A percentile compares a stretch with the other conserved stretches of the same genome.
These are phyloP conservation scores for Rhodamnia argentea DNA, from an alignment of 345 rosid species.

Conservation along the genomic window DNA sequence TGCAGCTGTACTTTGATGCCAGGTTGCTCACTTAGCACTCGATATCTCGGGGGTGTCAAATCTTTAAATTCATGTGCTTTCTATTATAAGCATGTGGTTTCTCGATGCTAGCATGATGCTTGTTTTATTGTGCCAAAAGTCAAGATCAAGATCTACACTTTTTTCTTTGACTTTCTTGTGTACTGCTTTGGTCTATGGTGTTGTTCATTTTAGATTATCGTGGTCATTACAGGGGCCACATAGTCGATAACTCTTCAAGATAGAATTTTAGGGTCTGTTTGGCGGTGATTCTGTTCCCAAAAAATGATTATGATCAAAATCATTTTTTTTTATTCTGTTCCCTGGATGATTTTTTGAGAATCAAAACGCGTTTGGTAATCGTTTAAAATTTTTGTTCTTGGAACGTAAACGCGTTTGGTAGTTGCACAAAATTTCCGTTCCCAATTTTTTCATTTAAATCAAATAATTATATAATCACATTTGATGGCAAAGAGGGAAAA, in stretches of 20 bases:
- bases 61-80: neutral
- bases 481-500: too few relatives aligned
- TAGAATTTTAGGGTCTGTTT: too few relatives aligned
- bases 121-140: neutral
- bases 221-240: neutral
- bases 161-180: neutral
- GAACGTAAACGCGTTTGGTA: too few relatives aligned
- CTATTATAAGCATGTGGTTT: neutral
- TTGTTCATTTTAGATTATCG: neutral
- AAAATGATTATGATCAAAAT: too few relatives aligned
- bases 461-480: too few relatives aligned
- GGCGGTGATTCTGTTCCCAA: too few relatives aligned
- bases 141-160: neutral
- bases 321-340: too few relatives aligned
- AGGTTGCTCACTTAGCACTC: slow-evolving; percentile 15
- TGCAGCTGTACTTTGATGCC: slow-evolving; percentile 54
- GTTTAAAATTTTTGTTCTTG: too few relatives aligned
- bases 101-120: neutral
- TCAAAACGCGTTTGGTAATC: too few relatives aligned
- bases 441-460: too few relatives aligned
- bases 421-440: too few relatives aligned
- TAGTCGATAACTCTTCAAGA: neutral
- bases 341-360: too few relatives aligned
- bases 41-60: neutral
- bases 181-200: neutral